Percentiles rank a stretch among this genome's conserved stretches.
phyloP scores from a whole-genome alignment of 1,284 basidiomycete species.

The Ceratobasidium sp. region DNA sequence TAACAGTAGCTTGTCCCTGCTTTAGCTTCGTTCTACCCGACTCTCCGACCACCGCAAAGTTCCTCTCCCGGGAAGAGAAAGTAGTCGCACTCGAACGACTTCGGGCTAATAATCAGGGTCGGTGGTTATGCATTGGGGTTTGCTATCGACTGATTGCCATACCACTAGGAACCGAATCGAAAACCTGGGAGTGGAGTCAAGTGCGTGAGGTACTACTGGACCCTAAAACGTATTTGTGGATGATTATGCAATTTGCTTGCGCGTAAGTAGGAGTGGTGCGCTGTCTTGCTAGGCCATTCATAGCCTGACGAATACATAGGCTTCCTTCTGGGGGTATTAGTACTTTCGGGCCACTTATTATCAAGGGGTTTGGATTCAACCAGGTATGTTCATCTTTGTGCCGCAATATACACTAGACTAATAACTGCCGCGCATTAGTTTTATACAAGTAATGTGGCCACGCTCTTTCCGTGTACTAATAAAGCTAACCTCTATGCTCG shows the following conservation, averaged over 20 bases:
- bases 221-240: constrained; percentile 57
- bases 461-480: constrained; percentile 19
- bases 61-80: constrained; percentile 57
- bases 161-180: constrained; percentile 53
- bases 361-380: constrained; percentile 52
- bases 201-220: constrained; percentile 58
- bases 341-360: constrained; percentile 56
- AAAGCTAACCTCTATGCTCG: not conserved
- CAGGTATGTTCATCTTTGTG: constrained; percentile 23
- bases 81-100: constrained; percentile 59
- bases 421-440: constrained; percentile 7
- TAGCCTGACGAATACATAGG: constrained; percentile 49
- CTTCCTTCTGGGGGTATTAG: constrained; percentile 58
- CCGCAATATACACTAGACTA: not conserved
- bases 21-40: constrained; percentile 38
- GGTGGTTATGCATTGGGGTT: not conserved
- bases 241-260: constrained; percentile 46
- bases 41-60: constrained; percentile 53
- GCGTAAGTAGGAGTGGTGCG: constrained; percentile 21
- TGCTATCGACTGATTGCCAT: not conserved
- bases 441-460: constrained; percentile 50
- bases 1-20: not conserved
- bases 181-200: constrained; percentile 59
- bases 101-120: constrained; percentile 59
- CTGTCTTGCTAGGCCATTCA: not conserved